Conservation (phyloP, 1,284 basidiomycete species). For the Puccinia novopanici region DNA sequence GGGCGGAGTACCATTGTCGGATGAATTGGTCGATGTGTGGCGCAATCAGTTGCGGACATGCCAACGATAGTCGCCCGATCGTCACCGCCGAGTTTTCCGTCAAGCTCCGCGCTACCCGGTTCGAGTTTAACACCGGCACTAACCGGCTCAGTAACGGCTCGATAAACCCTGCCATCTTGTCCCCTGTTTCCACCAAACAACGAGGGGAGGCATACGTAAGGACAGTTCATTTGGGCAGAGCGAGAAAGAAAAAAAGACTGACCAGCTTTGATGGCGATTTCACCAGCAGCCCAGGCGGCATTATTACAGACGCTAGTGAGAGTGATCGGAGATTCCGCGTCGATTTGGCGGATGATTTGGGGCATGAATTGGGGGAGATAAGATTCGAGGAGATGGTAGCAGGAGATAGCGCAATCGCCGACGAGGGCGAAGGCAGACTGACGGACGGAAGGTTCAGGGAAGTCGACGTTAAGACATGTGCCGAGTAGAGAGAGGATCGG, state of each 20-base stretch:
- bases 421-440: conserved; percentile 96
- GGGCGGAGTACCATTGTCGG: conserved; percentile 71
- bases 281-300: conserved; percentile 98
- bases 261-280: conserved; percentile 69
- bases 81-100: conserved; percentile 99
- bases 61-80: conserved; percentile 93
- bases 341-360: conserved; percentile 84
- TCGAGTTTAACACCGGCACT: conserved; percentile 84
- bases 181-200: conserved; percentile 62
- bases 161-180: conserved; percentile 85
- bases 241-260: conserved; percentile 63
- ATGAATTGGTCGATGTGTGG: conserved; percentile 88
- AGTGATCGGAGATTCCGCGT: conserved; percentile 83
- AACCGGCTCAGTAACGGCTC: conserved; percentile 80
- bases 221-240: not conserved
- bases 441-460: conserved; percentile 85
- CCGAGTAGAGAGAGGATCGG: conserved; percentile 34
- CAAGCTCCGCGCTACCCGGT: conserved; percentile 87
- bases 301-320: conserved; percentile 98
- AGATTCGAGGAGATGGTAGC: conserved; percentile 80
- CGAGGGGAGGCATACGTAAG: not conserved
- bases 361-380: conserved; percentile 84
- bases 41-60: conserved; percentile 83
- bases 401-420: conserved; percentile 95
- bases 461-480: conserved; percentile 42